These are phyloP conservation scores for Blastobotrys persicus DNA, from an alignment of 1,139 yeast genomes.

Conservation along the genomic window DNA sequence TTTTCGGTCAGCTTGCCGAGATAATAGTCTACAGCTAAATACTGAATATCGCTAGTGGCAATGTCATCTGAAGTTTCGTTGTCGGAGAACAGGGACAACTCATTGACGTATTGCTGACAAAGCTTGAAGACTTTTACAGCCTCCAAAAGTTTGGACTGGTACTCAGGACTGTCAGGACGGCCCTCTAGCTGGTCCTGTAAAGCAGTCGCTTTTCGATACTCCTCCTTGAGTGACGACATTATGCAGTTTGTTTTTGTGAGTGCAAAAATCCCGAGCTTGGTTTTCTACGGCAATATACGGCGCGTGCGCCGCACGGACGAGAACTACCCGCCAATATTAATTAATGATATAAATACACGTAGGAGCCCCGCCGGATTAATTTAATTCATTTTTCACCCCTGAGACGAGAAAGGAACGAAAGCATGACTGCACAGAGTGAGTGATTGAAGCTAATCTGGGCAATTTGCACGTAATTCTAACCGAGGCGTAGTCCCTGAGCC, in stretches of 20 bases:
- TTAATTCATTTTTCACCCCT: background rate
- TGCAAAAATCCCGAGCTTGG: background rate
- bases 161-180: conserved; percentile 24
- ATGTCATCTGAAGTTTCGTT: conserved; percentile 61
- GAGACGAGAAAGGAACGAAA: background rate
- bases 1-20: conserved; percentile 41
- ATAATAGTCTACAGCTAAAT: conserved; percentile 49
- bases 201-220: conserved; percentile 18
- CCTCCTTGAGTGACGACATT: conserved; percentile 21
- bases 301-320: background rate
- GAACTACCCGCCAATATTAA: background rate
- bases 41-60: conserved; percentile 52
- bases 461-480: background rate
- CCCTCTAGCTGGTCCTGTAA: conserved; percentile 14
- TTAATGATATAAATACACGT: background rate
- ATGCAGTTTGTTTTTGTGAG: background rate
- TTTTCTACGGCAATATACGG: background rate
- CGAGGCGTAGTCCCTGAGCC: conserved; percentile 25
- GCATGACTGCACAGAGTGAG: conserved; percentile 7
- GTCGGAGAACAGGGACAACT: conserved; percentile 51
- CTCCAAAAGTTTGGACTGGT: conserved; percentile 21
- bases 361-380: background rate
- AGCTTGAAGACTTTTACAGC: conserved; percentile 20
- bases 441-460: background rate
- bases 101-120: conserved; percentile 29